These are phyloP conservation scores for Entonaema liquescens DNA, from an alignment of 495 filamentous ascomycete species.

Conservation along the genomic window DNA sequence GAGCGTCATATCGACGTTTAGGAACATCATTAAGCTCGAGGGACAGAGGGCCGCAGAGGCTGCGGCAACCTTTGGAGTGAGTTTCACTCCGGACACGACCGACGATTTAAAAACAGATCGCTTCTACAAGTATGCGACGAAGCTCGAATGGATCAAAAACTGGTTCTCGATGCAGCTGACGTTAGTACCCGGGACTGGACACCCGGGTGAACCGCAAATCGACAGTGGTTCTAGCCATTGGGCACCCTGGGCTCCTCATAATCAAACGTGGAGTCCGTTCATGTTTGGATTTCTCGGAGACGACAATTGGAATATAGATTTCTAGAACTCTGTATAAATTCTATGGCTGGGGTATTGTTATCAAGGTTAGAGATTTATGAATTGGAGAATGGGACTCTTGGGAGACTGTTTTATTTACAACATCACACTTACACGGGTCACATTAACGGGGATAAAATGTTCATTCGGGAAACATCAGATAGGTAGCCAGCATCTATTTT, in stretches of 20 bases:
- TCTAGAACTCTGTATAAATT: slow-evolving; percentile 10
- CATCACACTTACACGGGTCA: neutral
- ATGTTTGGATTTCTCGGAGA: slow-evolving; percentile 35
- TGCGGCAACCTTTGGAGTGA: slow-evolving; percentile 14
- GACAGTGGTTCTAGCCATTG: slow-evolving; percentile 2
- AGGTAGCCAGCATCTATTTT: neutral
- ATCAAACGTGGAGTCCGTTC: slow-evolving; percentile 35
- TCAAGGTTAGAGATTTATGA: neutral
- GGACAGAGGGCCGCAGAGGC: slow-evolving; percentile 25
- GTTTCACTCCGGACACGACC: slow-evolving; percentile 13
- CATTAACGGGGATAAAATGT: neutral
- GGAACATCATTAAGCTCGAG: slow-evolving; percentile 10
- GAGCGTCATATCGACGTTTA: slow-evolving; percentile 21
- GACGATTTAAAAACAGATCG: slow-evolving; percentile 32
- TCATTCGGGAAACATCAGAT: neutral
- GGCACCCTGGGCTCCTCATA: slow-evolving; percentile 22
- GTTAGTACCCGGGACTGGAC: neutral
- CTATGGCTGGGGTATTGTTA: neutral
- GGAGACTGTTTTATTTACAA: neutral
- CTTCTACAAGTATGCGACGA: slow-evolving; percentile 24
- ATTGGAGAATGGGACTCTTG: neutral
- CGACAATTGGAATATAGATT: slow-evolving; percentile 37
- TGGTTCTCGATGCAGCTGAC: slow-evolving; percentile 31
- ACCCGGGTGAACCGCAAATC: slow-evolving; percentile 3
- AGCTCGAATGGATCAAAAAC: slow-evolving; percentile 35